A percentile compares a stretch with the other conserved stretches of the same genome.
phyloP scores from a whole-genome alignment of 495 filamentous ascomycete genomes.

The Tuber microsphaerosporum region DNA sequence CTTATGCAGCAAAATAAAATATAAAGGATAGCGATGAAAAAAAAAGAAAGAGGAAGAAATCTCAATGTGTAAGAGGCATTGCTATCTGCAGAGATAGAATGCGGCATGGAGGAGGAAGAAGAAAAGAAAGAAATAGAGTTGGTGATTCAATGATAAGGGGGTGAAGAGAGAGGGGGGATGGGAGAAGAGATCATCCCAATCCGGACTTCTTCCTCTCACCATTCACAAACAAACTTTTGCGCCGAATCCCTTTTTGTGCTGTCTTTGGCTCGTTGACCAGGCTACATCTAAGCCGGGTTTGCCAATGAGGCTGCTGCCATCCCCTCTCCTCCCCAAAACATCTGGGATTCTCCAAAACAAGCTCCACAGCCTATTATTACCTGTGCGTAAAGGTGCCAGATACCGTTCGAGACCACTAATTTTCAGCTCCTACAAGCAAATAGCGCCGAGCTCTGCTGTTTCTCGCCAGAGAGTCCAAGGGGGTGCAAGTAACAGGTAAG shows the following conservation, averaged over 20 bases:
- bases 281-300: not conserved
- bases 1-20: not conserved
- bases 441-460: not conserved
- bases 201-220: not conserved
- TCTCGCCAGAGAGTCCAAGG: not conserved
- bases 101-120: not conserved
- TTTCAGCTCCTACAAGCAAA: not conserved
- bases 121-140: not conserved
- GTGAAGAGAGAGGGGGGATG: not conserved
- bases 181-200: not conserved
- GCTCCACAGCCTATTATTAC: not conserved
- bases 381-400: not conserved
- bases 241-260: not conserved
- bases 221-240: not conserved
- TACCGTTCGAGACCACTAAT: not conserved
- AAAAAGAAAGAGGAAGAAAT: not conserved
- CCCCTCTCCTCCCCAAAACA: not conserved
- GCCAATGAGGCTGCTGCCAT: not conserved
- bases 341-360: not conserved
- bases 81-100: not conserved
- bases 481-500: not conserved
- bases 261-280: not conserved
- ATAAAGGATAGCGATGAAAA: not conserved
- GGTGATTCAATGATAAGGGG: not conserved
- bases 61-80: not conserved